Evolutionary conservation across 257 asterid species (phyloP), one percentile per base, ranked within the genome.

Genomic region (Coffea canephora): DNA sequence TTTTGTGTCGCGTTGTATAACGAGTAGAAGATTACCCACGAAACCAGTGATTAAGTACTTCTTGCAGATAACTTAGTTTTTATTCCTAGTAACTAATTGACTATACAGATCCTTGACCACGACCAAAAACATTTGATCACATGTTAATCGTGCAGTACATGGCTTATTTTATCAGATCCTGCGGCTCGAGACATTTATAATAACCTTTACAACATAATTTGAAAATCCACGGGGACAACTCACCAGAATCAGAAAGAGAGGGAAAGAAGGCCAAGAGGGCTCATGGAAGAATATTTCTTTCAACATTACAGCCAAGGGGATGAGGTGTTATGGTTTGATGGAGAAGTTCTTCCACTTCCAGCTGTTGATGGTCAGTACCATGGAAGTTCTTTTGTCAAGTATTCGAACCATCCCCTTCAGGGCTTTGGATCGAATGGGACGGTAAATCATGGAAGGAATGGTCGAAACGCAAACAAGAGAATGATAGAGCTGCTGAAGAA

Each of bases 401-500:
- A 78, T 72, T 71, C 41, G 45, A 71, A 43, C 15, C 41, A 55
- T 34, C 16, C 86, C 73, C 41, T 21, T 69, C 64, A 65, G 34
- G 87, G 82, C 25, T 54, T 82, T 72, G 69, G 70, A 49, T 43
- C 70, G 34, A 55, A 5, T 14, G 12, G 46, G n/a, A 8, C 10
- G 46, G 54, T n/a, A 19, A 83, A 73, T 77, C 39, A 19, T 34
- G 68, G 15, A 23, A 4, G 1, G 75, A 79, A 43, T 65, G 72
- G 73, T 57, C 72, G 1, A 8, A 88, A 90, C 70, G 71, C 78
- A 46, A 86, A 86, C 78, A 85, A 70, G 86, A 90, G 79, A 84
- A 84, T 86, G 92, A 46, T 84, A 7, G 87, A 80, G 45, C 87
- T 90, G 83, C 80, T 87, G 92, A 83, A 59, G 83, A 84, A 31